These are phyloP conservation scores for Neckera pumila DNA, from an alignment of 225 moss, liverwort and hornwort species.

Conservation along the genomic window DNA sequence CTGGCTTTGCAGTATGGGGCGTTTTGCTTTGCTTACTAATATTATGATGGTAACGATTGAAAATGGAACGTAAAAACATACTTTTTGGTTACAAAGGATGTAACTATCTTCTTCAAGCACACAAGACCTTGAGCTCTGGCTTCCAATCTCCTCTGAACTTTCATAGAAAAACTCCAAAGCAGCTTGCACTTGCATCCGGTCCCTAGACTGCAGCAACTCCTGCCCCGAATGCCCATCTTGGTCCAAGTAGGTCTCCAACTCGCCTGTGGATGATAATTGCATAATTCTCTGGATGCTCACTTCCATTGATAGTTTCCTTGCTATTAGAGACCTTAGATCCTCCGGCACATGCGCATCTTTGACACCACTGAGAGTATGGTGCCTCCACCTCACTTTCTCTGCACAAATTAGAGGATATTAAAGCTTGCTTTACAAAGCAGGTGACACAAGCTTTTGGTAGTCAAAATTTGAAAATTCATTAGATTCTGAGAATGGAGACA, in stretches of 20 bases:
- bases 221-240: background rate
- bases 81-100: slow-evolving; percentile 24
- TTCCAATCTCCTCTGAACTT: slow-evolving; percentile 15
- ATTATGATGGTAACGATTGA: background rate
- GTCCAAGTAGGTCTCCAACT: slow-evolving; percentile 13
- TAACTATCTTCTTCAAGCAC: slow-evolving; percentile 40
- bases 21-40: background rate
- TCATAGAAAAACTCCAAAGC: slow-evolving; percentile 25
- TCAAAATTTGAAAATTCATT: background rate
- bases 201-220: background rate
- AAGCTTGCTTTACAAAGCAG: background rate
- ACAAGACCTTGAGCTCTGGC: slow-evolving; percentile 5
- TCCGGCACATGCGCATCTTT: slow-evolving; percentile 14
- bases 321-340: slow-evolving; percentile 26
- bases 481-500: background rate
- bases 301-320: slow-evolving; percentile 36
- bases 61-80: background rate
- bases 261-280: slow-evolving; percentile 9
- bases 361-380: background rate
- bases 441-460: background rate
- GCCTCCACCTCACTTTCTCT: slow-evolving; percentile 37
- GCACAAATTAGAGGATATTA: background rate
- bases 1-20: too few relatives aligned
- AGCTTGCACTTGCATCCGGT: background rate
- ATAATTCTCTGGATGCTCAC: slow-evolving; percentile 29